Conservation (phyloP, 2,329 filamentous ascomycete genomes). For the Trichoderma simmonsii region DNA sequence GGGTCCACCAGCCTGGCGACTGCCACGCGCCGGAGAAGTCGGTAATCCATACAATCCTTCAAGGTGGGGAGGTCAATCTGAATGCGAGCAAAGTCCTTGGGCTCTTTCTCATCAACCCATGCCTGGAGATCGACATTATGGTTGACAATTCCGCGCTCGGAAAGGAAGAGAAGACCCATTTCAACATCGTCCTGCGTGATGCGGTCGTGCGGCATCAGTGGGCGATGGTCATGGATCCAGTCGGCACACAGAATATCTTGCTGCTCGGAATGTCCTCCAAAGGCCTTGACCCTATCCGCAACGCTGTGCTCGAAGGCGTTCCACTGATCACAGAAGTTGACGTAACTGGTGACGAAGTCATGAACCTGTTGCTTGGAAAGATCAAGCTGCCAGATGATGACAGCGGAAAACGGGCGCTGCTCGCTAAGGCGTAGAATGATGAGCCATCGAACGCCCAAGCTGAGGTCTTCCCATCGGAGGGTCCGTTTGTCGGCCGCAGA, state of each 20-base stretch:
- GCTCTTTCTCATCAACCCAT: not conserved
- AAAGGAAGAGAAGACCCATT: not conserved
- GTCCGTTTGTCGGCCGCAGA: not conserved
- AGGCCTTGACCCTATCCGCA: not conserved
- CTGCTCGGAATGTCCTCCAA: not conserved
- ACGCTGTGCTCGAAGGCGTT: not conserved
- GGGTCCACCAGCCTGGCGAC: not conserved
- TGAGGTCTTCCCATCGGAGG: not conserved
- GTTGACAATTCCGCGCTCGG: not conserved
- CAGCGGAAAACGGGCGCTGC: not conserved
- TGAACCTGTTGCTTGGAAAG: not conserved
- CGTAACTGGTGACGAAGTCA: not conserved
- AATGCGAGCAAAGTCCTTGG: not conserved
- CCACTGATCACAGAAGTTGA: conserved; percentile 6
- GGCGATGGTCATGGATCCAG: conserved; percentile 5
- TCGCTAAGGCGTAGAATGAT: not conserved
- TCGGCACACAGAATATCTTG: not conserved
- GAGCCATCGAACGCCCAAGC: not conserved
- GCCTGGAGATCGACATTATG: not conserved
- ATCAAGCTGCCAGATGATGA: not conserved
- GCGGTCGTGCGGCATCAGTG: not conserved
- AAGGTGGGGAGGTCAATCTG: not conserved
- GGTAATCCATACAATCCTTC: not conserved
- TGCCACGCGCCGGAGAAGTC: not conserved
- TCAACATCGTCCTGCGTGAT: not conserved